Evolutionary conservation across 75 land plant species (phyloP), one percentile per base, ranked within the genome.

Genomic region (Pseudotsuga menziesii): DNA sequence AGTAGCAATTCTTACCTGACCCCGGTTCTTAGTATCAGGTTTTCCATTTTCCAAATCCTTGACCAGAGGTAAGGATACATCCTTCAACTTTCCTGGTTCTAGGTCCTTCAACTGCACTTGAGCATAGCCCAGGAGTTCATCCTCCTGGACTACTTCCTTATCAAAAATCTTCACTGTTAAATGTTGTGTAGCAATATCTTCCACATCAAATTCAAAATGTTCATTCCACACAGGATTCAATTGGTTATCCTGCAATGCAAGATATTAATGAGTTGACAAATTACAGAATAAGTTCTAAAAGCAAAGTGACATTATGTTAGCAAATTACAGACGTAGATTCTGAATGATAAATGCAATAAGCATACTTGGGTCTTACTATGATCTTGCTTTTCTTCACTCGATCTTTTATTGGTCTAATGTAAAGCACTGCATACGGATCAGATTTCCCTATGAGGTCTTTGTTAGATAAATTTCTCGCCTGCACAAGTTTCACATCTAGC

Each of bases 171-270:
- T 86, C 15, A 94, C 84, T 5, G 83, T 84, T 64, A 97, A 75
- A 73, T 90, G 83, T 58, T 92, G 98, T 59, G 93, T 91, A 19
- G 88, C 83, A 70, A 69, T 75, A 83, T 97, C 98, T 77, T 92
- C 95, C 58, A 97, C 98, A 39, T 86, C 84, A 73, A 94, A 88
- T 62, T 91, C 94, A 82, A 87, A 97, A 72, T 91, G 87, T 73
- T 97, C 92, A 78, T 97, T 97, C 99, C 99, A 97, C 56, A 97
- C 78, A 13, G 99, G 99, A 76, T 89, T 89, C 70, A 90, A 57
- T 1, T 89, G 82, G 78, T 94, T 91, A 74, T 82, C 92, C 99
- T 97, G 83, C 54, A 84, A 85, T 82, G 59, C 4, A 75, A 29
- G 74, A 75, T 52, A 36, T 32, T 6, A 56, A 75, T 52, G 27